Base-by-base conservation (phyloP, 75 land plant genomes). In the Pseudotsuga menziesii region DNA sequence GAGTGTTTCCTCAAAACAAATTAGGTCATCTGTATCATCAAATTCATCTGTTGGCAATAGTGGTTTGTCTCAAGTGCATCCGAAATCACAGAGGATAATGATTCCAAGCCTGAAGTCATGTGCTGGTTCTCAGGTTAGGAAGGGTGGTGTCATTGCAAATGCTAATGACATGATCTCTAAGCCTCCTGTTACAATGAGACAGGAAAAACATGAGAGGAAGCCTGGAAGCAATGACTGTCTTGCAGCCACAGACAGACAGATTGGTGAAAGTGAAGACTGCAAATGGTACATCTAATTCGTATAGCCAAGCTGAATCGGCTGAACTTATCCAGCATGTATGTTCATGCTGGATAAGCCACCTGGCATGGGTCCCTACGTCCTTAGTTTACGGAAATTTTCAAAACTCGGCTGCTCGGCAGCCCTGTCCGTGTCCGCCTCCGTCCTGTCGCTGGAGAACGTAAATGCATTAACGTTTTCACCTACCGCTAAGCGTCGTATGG, bases 61-160 rank as follows among this genome's bases (percentile, higher is more conserved):
- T 48, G 57, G 41, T 57, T 23, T 74, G 13, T 79, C 83, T 39
- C 82, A 81, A 77, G 59, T 73, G 76, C 8, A 73, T 74, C 72
- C 75, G 16, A 76, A 57, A 57, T 57, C 70, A 16, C 82, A 77
- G n/a, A n/a, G n/a, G 16, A 61, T 82, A 22, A 84, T 78, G 54
- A 75, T 77, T 57, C 67, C 22, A 7, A 76, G 7, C 61, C 4
- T 72, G 79, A 61, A 75, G 17, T n/a, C n/a, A n/a, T 29, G 2
- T 66, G 32, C 62, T 74, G 80, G 17, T 56, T 48, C 69, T 69
- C 80, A 32, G 73, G 72, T 48, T 48, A 13, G 14, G 32, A 57
- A 26, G 35, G 20, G 9, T 27, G 71, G 61, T 60, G 35, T 74
- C 26, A 27, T 35, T 17, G 36, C 14, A 72, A 86, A 80, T 75